These are phyloP conservation scores for Vicia faba DNA, from an alignment of 306 rosid genomes.

Conservation along the genomic window DNA sequence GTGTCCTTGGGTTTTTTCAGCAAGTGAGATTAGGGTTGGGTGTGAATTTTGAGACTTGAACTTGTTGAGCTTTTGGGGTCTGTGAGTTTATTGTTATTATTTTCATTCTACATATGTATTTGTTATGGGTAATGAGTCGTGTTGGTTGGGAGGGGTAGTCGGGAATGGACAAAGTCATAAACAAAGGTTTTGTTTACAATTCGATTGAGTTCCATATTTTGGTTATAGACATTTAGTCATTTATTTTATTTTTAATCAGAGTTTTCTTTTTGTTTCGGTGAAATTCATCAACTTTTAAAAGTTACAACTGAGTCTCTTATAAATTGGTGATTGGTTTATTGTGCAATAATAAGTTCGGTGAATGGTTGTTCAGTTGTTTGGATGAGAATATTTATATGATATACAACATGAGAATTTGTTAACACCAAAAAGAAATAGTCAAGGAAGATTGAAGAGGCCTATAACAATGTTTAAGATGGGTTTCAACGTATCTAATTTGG, in stretches of 20 bases:
- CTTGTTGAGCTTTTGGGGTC: constrained; percentile 49
- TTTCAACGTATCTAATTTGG: too few relatives aligned
- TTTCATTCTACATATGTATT: constrained; percentile 44
- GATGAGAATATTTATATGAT: too few relatives aligned
- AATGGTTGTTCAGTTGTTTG: too few relatives aligned
- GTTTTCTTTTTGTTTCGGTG: too few relatives aligned
- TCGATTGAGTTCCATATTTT: constrained; percentile 35
- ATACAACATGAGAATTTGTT: too few relatives aligned
- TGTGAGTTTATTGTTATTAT: constrained; percentile 45
- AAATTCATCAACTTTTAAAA: background rate
- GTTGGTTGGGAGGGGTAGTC: constrained; percentile 42
- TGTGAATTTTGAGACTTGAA: constrained; percentile 49
- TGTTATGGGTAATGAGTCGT: constrained; percentile 36
- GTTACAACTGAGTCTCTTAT: background rate
- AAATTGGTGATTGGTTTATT: too few relatives aligned
- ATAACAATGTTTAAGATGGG: too few relatives aligned
- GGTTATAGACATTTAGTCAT: constrained; percentile 10
- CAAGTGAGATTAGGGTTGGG: constrained; percentile 50
- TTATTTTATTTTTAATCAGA: background rate
- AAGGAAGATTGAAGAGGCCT: too few relatives aligned
- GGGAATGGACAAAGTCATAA: constrained; percentile 32
- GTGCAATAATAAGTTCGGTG: too few relatives aligned
- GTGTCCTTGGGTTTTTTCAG: constrained; percentile 50
- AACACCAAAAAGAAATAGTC: too few relatives aligned
- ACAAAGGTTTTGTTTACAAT: constrained; percentile 42